Conservation (phyloP, 1,139 yeast species). For the Diutina neorugosa region DNA sequence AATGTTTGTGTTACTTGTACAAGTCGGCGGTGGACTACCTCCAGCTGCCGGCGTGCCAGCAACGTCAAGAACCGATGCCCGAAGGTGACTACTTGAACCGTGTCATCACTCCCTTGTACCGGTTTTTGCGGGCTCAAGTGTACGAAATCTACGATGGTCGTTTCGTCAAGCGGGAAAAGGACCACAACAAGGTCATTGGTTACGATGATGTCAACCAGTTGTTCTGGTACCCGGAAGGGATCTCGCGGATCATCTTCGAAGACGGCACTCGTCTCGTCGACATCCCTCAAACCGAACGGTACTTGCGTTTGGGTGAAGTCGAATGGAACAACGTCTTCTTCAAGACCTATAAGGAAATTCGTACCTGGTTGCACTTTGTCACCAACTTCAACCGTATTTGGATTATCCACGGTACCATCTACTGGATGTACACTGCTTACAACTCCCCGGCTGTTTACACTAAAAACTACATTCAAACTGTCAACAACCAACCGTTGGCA, state of each 20-base stretch:
- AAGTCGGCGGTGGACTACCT: constrained; percentile 88
- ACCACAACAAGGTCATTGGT: constrained; percentile 89
- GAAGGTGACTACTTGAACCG: constrained; percentile 95
- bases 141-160: constrained; percentile 92
- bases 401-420: constrained; percentile 82
- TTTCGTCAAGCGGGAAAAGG: constrained; percentile 93
- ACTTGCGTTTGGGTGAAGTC: constrained; percentile 80
- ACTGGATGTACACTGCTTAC: constrained; percentile 92
- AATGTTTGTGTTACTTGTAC: constrained; percentile 82
- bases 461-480: constrained; percentile 68
- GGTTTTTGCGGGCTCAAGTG: constrained; percentile 86
- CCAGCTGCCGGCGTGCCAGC: constrained; percentile 82
- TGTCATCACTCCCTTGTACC: constrained; percentile 84
- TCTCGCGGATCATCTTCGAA: constrained; percentile 78
- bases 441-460: constrained; percentile 90
- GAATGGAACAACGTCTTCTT: constrained; percentile 88
- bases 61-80: constrained; percentile 79
- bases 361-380: constrained; percentile 95
- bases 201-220: constrained; percentile 97
- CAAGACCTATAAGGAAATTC: constrained; percentile 91
- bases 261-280: constrained; percentile 91
- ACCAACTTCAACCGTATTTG: constrained; percentile 97
- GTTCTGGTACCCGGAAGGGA: constrained; percentile 99
- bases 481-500: constrained; percentile 74
- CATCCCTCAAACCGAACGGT: constrained; percentile 82